Percentiles rank a stretch among this genome's conserved stretches.
Evolutionary conservation across 768 basidiomycete genomes (phyloP).

Genomic region (Lentinula lateritia): DNA sequence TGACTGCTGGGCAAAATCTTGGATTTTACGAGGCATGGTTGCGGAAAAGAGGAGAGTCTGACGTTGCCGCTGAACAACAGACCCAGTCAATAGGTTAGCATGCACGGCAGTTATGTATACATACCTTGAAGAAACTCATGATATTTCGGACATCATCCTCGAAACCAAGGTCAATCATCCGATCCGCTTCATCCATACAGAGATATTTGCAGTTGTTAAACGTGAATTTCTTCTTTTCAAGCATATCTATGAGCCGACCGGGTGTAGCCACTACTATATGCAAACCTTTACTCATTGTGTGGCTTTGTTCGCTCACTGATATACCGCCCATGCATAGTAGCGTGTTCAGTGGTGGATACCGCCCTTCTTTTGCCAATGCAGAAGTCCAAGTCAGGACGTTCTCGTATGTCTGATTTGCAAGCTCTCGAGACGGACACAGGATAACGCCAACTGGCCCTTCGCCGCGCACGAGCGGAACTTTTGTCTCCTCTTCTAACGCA

Average conservation of each 20-base stretch:
- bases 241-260: conserved; percentile 94
- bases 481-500: conserved; percentile 88
- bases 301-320: conserved; percentile 96
- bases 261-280: conserved; percentile 98
- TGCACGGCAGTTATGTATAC: conserved; percentile 10
- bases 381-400: conserved; percentile 85
- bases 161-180: conserved; percentile 99
- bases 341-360: conserved; percentile 82
- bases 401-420: conserved; percentile 96
- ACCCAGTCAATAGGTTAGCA: neutral
- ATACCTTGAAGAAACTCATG: conserved; percentile 97
- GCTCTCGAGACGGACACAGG: conserved; percentile 94
- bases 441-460: conserved; percentile 98
- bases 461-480: conserved; percentile 82
- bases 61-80: conserved; percentile 70
- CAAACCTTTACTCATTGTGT: conserved; percentile 84
- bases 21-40: conserved; percentile 98
- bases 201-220: conserved; percentile 93
- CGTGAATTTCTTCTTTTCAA: conserved; percentile 91
- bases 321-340: conserved; percentile 97
- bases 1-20: conserved; percentile 96
- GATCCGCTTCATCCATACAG: conserved; percentile 98
- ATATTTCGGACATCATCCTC: conserved; percentile 98
- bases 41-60: conserved; percentile 98
- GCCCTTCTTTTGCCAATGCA: conserved; percentile 71